phyloP scores from a whole-genome alignment of 2,329 filamentous ascomycete genomes.

The Cryphonectria nitschkei region DNA sequence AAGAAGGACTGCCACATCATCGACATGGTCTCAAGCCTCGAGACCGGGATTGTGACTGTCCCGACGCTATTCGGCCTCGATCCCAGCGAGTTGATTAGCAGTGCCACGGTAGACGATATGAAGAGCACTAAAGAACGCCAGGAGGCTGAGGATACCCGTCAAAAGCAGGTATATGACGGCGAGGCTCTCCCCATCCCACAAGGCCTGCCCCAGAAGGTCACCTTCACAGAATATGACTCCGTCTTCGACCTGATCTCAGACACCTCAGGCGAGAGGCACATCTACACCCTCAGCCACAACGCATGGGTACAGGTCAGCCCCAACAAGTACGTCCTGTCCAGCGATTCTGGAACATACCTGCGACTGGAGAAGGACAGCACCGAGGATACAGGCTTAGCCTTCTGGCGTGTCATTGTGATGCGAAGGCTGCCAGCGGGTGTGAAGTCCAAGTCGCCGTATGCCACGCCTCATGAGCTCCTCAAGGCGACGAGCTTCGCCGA shows the following conservation, averaged over 20 bases:
- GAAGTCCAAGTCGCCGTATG: constrained; percentile 61
- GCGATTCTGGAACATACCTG: constrained; percentile 64
- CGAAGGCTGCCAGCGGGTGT: constrained; percentile 49
- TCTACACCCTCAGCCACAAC: constrained; percentile 73
- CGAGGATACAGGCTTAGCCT: constrained; percentile 34
- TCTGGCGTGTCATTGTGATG: constrained; percentile 52
- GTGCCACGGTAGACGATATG: constrained; percentile 67
- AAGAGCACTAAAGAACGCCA: constrained; percentile 54
- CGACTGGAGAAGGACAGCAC: constrained; percentile 52
- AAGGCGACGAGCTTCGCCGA: constrained; percentile 68
- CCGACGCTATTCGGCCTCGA: constrained; percentile 94
- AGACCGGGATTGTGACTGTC: constrained; percentile 83
- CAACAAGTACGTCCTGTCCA: constrained; percentile 72
- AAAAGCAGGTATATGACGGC: constrained; percentile 30
- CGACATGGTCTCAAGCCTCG: constrained; percentile 88
- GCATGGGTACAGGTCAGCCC: constrained; percentile 83
- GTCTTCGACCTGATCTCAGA: constrained; percentile 91
- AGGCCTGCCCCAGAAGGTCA: constrained; percentile 53
- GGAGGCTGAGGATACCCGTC: constrained; percentile 46
- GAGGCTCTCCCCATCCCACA: constrained; percentile 9
- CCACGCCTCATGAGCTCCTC: constrained; percentile 70
- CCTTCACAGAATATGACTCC: constrained; percentile 88
- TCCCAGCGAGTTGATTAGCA: constrained; percentile 74
- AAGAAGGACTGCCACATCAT: constrained; percentile 94
- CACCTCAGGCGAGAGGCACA: constrained; percentile 75